phyloP scores from a whole-genome alignment of 1,284 basidiomycete genomes.

The Leccinum huronense region DNA sequence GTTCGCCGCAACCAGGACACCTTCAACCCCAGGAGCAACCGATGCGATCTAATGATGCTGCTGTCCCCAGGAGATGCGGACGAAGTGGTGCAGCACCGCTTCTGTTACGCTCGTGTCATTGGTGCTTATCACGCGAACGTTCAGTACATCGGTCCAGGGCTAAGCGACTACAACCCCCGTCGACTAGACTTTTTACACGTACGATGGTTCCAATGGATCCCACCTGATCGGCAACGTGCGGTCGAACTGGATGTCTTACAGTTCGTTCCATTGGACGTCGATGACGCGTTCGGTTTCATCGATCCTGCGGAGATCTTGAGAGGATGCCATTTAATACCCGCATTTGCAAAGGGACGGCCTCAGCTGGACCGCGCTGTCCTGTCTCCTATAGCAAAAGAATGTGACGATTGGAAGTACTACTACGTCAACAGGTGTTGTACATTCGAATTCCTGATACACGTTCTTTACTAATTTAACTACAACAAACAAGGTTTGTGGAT shows the following conservation, averaged over 20 bases:
- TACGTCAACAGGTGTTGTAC: no score
- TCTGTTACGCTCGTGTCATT: slow-evolving; percentile 7
- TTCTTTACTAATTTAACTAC: neutral
- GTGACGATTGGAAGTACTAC: neutral
- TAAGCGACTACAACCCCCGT: neutral
- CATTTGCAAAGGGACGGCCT: slow-evolving; percentile 4
- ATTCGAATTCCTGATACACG: no score
- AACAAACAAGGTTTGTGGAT: slow-evolving; percentile 11
- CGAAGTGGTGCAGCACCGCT: neutral
- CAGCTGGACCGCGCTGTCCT: neutral
- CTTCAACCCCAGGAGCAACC: neutral
- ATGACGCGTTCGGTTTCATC: slow-evolving; percentile 15
- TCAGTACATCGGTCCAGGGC: neutral
- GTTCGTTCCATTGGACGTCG: no score
- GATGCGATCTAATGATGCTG: neutral
- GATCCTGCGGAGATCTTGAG: slow-evolving; percentile 15
- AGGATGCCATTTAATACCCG: slow-evolving; percentile 16
- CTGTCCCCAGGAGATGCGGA: neutral
- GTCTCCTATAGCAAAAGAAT: neutral
- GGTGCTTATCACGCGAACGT: slow-evolving; percentile 15
- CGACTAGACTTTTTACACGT: slow-evolving; percentile 8
- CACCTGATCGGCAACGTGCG: no score
- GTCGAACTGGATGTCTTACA: no score
- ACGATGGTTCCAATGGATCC: no score
- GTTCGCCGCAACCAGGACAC: neutral